phyloP scores from a whole-genome alignment of 2,329 filamentous ascomycete species.

The Leptographium wingfieldii region DNA sequence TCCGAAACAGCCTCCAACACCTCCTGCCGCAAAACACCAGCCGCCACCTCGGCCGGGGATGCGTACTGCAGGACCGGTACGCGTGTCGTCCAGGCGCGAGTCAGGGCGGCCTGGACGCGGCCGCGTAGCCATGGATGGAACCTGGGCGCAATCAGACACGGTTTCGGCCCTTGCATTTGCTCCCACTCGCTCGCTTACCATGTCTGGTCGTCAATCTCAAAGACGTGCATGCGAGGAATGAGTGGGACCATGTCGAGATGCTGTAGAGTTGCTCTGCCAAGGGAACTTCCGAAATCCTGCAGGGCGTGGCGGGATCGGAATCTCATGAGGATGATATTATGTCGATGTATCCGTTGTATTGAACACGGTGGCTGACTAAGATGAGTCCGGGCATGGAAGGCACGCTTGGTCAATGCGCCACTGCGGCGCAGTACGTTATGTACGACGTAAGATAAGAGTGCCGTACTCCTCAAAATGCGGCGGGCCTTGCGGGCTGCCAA shows the following conservation, averaged over 20 bases:
- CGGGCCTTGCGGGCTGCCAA: neutral
- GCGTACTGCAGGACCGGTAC: slow-evolving; percentile 43
- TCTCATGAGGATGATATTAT: neutral
- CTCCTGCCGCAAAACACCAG: slow-evolving; percentile 32
- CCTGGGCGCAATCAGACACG: slow-evolving; percentile 25
- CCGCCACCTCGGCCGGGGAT: slow-evolving; percentile 49
- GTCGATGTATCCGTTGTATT: neutral
- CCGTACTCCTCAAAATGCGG: too few relatives aligned
- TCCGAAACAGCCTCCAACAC: neutral
- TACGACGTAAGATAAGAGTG: too few relatives aligned
- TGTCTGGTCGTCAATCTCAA: slow-evolving; percentile 54
- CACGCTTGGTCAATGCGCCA: neutral
- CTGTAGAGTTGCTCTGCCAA: neutral
- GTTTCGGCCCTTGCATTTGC: neutral
- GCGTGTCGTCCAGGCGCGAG: slow-evolving; percentile 47
- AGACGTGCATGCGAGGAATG: slow-evolving; percentile 45
- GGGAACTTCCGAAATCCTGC: neutral
- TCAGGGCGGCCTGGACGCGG: slow-evolving; percentile 52
- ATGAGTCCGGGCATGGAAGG: neutral
- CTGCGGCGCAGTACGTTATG: too few relatives aligned
- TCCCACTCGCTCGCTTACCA: slow-evolving; percentile 32
- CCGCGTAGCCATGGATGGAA: slow-evolving; percentile 53
- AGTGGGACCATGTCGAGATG: slow-evolving; percentile 9
- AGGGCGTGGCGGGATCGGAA: neutral
- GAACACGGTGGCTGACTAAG: neutral